These are phyloP conservation scores for Hypoxylon sp. DNA, from an alignment of 2,329 filamentous ascomycete species.

Conservation along the genomic window DNA sequence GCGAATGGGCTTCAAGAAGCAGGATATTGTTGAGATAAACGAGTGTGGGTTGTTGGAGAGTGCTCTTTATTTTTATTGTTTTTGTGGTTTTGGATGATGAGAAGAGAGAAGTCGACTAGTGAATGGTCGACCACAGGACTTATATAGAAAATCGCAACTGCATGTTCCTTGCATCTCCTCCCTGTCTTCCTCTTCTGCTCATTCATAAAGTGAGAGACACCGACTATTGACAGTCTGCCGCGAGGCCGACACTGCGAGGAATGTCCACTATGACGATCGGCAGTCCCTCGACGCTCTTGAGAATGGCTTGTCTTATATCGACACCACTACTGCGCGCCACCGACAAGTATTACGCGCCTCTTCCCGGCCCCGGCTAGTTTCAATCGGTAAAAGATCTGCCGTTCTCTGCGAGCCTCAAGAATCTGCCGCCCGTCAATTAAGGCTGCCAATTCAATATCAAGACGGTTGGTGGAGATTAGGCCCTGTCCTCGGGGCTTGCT, in stretches of 20 bases:
- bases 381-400: slow-evolving; percentile 3
- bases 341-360: slow-evolving; percentile 3
- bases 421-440: slow-evolving; percentile 7
- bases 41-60: slow-evolving; percentile 35
- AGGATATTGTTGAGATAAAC: slow-evolving; percentile 33
- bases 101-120: slow-evolving; percentile 12
- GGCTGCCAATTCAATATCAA: slow-evolving; percentile 5
- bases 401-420: slow-evolving; percentile 20
- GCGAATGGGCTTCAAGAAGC: slow-evolving; percentile 23
- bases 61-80: slow-evolving; percentile 26
- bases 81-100: slow-evolving; percentile 30
- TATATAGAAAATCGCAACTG: slow-evolving; percentile 30
- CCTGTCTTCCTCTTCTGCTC: slow-evolving; percentile 13
- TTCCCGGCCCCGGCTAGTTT: neutral
- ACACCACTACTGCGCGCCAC: slow-evolving; percentile 30
- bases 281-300: slow-evolving; percentile 18
- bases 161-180: slow-evolving; percentile 4
- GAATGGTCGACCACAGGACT: slow-evolving; percentile 21
- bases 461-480: slow-evolving; percentile 28
- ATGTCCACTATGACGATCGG: slow-evolving; percentile 34
- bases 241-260: slow-evolving; percentile 21
- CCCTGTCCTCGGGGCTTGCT: neutral
- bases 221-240: slow-evolving; percentile 22
- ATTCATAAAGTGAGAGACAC: slow-evolving; percentile 3
- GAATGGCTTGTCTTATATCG: slow-evolving; percentile 34